Evolutionary conservation across 495 filamentous ascomycete species (phyloP).

Genomic region (Trichoderma asperelloides): DNA sequence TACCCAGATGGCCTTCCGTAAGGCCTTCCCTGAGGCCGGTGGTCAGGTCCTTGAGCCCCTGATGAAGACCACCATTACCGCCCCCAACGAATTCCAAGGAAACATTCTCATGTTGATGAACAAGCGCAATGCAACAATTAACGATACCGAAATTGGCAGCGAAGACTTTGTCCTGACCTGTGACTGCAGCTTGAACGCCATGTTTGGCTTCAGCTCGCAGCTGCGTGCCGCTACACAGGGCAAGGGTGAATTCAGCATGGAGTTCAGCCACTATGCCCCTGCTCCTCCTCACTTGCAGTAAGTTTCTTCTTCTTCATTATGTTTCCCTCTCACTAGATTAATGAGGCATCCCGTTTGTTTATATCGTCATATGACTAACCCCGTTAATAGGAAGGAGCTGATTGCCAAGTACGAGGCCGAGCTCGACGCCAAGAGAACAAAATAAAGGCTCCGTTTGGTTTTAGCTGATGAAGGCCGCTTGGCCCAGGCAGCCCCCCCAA

Average conservation of each 20-base stretch:
- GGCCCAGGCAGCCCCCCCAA: not conserved
- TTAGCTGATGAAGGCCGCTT: not conserved
- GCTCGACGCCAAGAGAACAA: constrained; percentile 56
- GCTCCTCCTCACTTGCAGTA: constrained; percentile 87
- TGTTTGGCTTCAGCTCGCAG: constrained; percentile 94
- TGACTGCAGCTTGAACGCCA: constrained; percentile 85
- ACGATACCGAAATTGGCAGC: constrained; percentile 86
- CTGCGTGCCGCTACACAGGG: constrained; percentile 92
- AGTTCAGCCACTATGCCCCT: constrained; percentile 90
- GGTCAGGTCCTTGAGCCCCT: constrained; percentile 86
- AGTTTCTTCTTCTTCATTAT: constrained; percentile 25
- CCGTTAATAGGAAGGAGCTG: constrained; percentile 63
- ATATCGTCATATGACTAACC: constrained; percentile 9
- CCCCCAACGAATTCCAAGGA: constrained; percentile 96
- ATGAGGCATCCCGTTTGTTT: not conserved
- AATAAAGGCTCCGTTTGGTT: constrained; percentile 19
- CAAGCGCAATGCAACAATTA: constrained; percentile 91
- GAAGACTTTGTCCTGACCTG: constrained; percentile 95
- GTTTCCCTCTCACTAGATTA: not conserved
- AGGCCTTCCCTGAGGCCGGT: constrained; percentile 72
- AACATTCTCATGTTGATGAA: constrained; percentile 91
- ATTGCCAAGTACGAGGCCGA: constrained; percentile 82
- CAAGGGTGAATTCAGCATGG: constrained; percentile 98
- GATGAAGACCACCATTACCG: constrained; percentile 96
- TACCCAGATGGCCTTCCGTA: constrained; percentile 94